Percentiles rank a stretch among this genome's conserved stretches.
phyloP scores from a whole-genome alignment of 352 stramenopile species.

The Pythium sp. region DNA sequence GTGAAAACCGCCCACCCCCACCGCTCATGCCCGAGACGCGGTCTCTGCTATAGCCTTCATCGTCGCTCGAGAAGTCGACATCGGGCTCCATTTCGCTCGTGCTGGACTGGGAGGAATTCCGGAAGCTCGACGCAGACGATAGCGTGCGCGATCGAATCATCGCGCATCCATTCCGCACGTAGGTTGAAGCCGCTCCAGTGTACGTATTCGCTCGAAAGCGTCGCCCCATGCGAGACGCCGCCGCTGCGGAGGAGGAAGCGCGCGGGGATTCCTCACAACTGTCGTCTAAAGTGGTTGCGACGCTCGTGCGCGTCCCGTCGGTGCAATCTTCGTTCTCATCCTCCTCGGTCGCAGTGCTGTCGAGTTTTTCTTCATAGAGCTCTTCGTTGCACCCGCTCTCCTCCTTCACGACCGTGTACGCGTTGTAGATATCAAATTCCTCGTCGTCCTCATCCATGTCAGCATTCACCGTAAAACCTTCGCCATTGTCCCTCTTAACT shows the following conservation, averaged over 20 bases:
- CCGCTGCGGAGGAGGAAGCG: background rate
- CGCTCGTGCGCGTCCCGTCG: slow-evolving; percentile 15
- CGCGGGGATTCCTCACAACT: slow-evolving; percentile 17
- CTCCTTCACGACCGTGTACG: background rate
- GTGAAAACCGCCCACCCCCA: slow-evolving; percentile 2
- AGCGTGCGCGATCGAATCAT: slow-evolving; percentile 20
- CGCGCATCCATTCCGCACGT: slow-evolving; percentile 17
- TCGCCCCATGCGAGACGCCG: background rate
- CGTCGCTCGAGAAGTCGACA: slow-evolving; percentile 60
- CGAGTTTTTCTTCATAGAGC: slow-evolving; percentile 15
- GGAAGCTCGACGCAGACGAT: slow-evolving; percentile 14
- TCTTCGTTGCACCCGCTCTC: background rate
- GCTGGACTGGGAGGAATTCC: background rate
- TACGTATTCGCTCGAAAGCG: slow-evolving; percentile 16
- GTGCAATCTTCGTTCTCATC: slow-evolving; percentile 9
- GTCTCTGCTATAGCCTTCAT: slow-evolving; percentile 40
- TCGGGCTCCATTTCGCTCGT: slow-evolving; percentile 24
- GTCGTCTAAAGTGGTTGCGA: slow-evolving; percentile 14
- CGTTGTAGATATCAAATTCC: slow-evolving; percentile 20
- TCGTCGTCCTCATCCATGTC: slow-evolving; percentile 18
- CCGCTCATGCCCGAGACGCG: slow-evolving; percentile 20
- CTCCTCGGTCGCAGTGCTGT: background rate
- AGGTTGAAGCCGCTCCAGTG: slow-evolving; percentile 5
- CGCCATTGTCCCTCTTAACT: background rate
- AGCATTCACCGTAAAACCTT: background rate